Percentiles rank a stretch among this genome's conserved stretches.
phyloP scores from a whole-genome alignment of 192 early-diverging fungal genomes.

The Rhizophlyctis rosea region DNA sequence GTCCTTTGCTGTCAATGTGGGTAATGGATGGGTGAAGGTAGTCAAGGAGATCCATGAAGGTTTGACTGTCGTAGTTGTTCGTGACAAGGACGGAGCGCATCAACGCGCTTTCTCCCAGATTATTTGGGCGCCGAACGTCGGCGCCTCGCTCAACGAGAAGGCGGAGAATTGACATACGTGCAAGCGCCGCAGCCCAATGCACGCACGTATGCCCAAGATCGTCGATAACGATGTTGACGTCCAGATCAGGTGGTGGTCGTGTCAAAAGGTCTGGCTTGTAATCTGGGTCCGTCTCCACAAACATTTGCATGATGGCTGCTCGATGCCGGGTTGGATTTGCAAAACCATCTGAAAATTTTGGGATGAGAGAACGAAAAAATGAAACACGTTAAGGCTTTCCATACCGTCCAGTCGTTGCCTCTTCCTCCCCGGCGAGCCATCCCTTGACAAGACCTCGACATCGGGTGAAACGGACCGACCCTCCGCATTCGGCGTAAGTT shows the following conservation, averaged over 20 bases:
- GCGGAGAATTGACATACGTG: slow-evolving; percentile 67
- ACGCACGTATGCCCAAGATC: slow-evolving; percentile 92
- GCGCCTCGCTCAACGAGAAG: slow-evolving; percentile 76
- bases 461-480: no score
- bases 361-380: slow-evolving; percentile 4
- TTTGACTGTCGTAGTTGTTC: slow-evolving; percentile 79
- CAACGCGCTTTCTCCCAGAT: slow-evolving; percentile 81
- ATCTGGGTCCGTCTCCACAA: slow-evolving; percentile 69
- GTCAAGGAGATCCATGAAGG: slow-evolving; percentile 71
- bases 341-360: slow-evolving; percentile 42
- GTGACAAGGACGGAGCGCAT: slow-evolving; percentile 85
- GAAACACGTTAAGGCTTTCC: neutral
- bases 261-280: slow-evolving; percentile 60
- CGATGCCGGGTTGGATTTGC: no score
- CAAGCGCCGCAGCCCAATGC: slow-evolving; percentile 95
- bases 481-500: no score
- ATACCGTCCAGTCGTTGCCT: neutral
- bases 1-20: slow-evolving; percentile 71
- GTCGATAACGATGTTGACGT: slow-evolving; percentile 85
- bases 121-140: slow-evolving; percentile 66
- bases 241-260: slow-evolving; percentile 49
- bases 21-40: slow-evolving; percentile 73
- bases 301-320: slow-evolving; percentile 79
- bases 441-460: neutral
- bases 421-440: neutral